Base-by-base conservation (phyloP, 1,284 basidiomycete species). In the Cryptococcus hybrid region DNA sequence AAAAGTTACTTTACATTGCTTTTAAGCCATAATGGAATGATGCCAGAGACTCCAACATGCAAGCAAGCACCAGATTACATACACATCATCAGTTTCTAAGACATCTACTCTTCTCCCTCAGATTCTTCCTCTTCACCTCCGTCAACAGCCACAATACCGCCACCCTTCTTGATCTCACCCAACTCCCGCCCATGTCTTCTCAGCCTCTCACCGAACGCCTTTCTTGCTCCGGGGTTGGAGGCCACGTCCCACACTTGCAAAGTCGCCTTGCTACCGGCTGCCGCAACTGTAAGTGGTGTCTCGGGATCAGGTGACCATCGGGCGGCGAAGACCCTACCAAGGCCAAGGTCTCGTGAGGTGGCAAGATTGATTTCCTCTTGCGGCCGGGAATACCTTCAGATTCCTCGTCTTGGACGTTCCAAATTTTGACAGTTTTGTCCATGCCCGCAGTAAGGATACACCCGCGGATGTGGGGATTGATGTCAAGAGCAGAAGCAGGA, bases 181-280 rank as follows among this genome's bases (percentile, higher is more conserved):
- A 91, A 64, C 18, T 80, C 81, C 62, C 82, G 82, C 1, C 91
- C 89, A 7, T 86, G 85, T 61, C 84, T 83, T 18, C 83, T 82
- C 35, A 94, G 77, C 71, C 92, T 89, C 7, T 83, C 75, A 0
- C 84, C 85, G 60, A 95, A 90, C 2, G 86, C 85, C 72, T 89
- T 92, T 51, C 90, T 81, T 3, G 84, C 89, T 34, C 88, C 88
- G 13, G 82, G 78, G 68, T 90, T 93, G 5, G 86, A 83, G 12
- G 86, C 88, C 39, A 92, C 83, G 66, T 99, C 94, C 92, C 96
- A 99, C 8, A 99, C 83, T 73, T 98, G 93, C 4, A 99, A 77
- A 67, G 88, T 91, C 2, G 91, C 95, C 68, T 90, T 89, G 6
- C 90, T 92, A 4, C 96, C 96, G 11, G 89, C 96, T 2, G 92